These are phyloP conservation scores for Sugiyamaella novakii DNA, from an alignment of 1,139 yeast species.

Conservation along the genomic window DNA sequence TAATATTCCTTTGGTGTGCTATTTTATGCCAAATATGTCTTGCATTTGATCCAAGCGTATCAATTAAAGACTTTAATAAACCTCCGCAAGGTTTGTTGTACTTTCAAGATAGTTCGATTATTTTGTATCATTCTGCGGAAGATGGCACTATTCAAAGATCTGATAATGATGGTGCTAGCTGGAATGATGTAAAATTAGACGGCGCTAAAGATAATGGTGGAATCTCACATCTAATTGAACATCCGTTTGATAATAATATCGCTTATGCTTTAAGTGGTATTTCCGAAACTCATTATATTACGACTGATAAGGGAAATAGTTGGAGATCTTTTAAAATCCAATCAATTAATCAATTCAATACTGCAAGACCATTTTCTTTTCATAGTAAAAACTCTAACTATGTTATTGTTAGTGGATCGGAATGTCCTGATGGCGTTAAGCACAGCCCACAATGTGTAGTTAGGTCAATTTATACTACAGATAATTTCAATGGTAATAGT, in stretches of 20 bases:
- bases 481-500: slow-evolving; percentile 53
- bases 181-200: slow-evolving; percentile 46
- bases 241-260: slow-evolving; percentile 49
- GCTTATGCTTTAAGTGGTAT: slow-evolving; percentile 52
- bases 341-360: slow-evolving; percentile 21
- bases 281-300: slow-evolving; percentile 48
- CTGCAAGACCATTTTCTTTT: slow-evolving; percentile 39
- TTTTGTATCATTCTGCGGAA: slow-evolving; percentile 44
- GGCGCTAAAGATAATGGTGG: slow-evolving; percentile 31
- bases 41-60: slow-evolving; percentile 24
- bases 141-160: slow-evolving; percentile 49
- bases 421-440: slow-evolving; percentile 44
- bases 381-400: slow-evolving; percentile 49
- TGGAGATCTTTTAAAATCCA: slow-evolving; percentile 53
- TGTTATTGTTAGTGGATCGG: slow-evolving; percentile 46
- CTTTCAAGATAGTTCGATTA: slow-evolving; percentile 32
- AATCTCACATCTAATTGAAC: slow-evolving; percentile 46
- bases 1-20: slow-evolving; percentile 7
- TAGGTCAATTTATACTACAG: slow-evolving; percentile 52
- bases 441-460: slow-evolving; percentile 42
- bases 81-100: slow-evolving; percentile 43
- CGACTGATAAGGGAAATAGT: slow-evolving; percentile 58
- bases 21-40: not conserved
- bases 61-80: slow-evolving; percentile 16
- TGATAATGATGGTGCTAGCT: slow-evolving; percentile 59